Conservation (phyloP, 768 basidiomycete genomes). For the Boletus speciosus region DNA sequence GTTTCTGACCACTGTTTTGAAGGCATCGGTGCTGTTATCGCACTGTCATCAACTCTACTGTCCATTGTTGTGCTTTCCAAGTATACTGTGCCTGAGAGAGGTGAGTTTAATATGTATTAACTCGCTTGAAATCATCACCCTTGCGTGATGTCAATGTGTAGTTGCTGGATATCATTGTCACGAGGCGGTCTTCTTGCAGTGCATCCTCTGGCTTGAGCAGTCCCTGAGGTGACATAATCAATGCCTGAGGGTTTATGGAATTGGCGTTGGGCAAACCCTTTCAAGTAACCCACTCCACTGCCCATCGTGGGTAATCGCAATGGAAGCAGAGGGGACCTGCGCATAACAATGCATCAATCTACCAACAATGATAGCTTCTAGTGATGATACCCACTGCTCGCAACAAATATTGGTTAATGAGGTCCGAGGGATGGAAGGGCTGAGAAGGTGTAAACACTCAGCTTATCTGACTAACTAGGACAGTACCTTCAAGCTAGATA, state of each 20-base stretch:
- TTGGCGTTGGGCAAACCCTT: neutral
- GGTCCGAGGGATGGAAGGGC: conserved; percentile 13
- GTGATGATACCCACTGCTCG: neutral
- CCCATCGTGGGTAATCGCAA: conserved; percentile 9
- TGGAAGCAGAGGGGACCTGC: conserved; percentile 6
- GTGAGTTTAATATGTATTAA: neutral
- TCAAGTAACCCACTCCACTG: conserved; percentile 8
- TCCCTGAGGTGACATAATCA: neutral
- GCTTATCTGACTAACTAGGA: neutral
- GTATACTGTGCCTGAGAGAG: neutral
- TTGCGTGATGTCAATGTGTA: neutral
- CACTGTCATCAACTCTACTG: neutral
- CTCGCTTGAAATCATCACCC: neutral
- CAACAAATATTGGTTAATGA: conserved; percentile 8
- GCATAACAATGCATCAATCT: neutral
- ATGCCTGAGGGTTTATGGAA: no score
- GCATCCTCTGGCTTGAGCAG: neutral
- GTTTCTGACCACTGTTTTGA: neutral
- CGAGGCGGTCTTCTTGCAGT: neutral
- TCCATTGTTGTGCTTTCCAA: neutral
- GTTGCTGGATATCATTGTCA: neutral
- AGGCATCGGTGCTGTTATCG: neutral
- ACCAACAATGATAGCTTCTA: neutral
- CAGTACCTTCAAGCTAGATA: neutral
- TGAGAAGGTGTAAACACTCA: neutral